A percentile compares a stretch with the other conserved stretches of the same genome.
Evolutionary conservation across 2,329 filamentous ascomycete species (phyloP).

Genomic region (Fusarium burgessii): DNA sequence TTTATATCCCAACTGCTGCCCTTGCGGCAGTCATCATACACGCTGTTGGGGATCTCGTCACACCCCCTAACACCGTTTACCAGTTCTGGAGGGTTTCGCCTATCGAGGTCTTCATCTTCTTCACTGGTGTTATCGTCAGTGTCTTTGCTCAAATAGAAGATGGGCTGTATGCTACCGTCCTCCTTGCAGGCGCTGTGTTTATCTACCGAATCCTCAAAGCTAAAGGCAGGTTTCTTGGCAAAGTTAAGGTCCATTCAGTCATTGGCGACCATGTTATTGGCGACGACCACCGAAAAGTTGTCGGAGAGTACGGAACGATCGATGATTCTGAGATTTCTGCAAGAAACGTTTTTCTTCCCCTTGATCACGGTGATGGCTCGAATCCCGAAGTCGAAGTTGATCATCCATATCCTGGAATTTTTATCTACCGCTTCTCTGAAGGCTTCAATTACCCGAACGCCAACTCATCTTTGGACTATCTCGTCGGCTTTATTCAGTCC

Average conservation of each 20-base stretch:
- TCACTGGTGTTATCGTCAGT: conserved; percentile 90
- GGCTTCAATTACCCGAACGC: conserved; percentile 98
- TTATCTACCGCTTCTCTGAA: conserved; percentile 95
- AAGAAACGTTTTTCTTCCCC: conserved; percentile 87
- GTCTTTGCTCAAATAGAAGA: conserved; percentile 90
- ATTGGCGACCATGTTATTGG: conserved; percentile 80
- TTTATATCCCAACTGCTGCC: conserved; percentile 86
- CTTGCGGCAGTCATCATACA: conserved; percentile 94
- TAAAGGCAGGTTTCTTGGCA: conserved; percentile 83
- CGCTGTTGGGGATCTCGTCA: conserved; percentile 92
- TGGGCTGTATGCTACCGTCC: conserved; percentile 90
- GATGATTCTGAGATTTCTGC: conserved; percentile 61
- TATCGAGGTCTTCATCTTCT: conserved; percentile 91
- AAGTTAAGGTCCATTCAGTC: conserved; percentile 77
- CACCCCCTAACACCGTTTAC: conserved; percentile 89
- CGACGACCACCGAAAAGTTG: conserved; percentile 61
- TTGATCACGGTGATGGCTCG: conserved; percentile 88
- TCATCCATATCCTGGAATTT: conserved; percentile 88
- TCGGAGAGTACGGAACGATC: conserved; percentile 69
- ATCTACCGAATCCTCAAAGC: conserved; percentile 87
- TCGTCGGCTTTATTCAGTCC: conserved; percentile 75
- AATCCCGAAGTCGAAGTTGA: conserved; percentile 86
- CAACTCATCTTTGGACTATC: conserved; percentile 85
- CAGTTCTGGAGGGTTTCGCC: conserved; percentile 96
- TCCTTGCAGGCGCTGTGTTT: conserved; percentile 79